Percentiles rank a stretch among this genome's conserved stretches.
Evolutionary conservation across 2,329 filamentous ascomycete genomes (phyloP).

Genomic region (Colletotrichum sp.): DNA sequence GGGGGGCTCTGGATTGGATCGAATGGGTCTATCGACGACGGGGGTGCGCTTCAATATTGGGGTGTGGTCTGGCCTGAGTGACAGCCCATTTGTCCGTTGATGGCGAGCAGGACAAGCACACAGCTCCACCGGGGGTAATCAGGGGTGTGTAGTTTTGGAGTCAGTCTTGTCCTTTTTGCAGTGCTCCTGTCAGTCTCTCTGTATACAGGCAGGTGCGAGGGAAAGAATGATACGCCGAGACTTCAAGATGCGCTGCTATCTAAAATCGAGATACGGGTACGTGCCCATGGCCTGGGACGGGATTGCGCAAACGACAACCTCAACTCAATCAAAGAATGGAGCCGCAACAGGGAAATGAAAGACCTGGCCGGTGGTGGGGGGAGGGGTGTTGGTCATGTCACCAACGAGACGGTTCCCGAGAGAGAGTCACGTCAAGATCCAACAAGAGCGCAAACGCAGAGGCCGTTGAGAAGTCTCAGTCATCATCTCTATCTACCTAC

Average conservation of each 20-base stretch:
- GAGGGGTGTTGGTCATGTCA: neutral
- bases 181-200: neutral
- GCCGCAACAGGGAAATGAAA: neutral
- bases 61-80: slow-evolving; percentile 1
- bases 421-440: neutral
- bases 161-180: neutral
- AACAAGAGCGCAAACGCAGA: neutral
- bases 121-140: neutral
- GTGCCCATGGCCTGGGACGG: neutral
- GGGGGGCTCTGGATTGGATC: neutral
- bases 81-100: slow-evolving; percentile 12
- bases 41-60: neutral
- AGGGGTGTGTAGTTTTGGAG: neutral
- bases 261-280: neutral
- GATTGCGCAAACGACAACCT: slow-evolving; percentile 12
- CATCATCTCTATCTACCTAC: neutral
- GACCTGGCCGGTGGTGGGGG: neutral
- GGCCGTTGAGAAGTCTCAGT: neutral
- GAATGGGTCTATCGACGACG: neutral
- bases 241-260: neutral
- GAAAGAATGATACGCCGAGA: neutral
- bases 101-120: neutral
- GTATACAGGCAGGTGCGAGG: neutral
- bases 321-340: neutral
- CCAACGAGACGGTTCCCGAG: neutral